Evolutionary conservation across 148 eudicot genomes (phyloP), one percentile per base, ranked within the genome.

Genomic region (Pouteria glomerata): DNA sequence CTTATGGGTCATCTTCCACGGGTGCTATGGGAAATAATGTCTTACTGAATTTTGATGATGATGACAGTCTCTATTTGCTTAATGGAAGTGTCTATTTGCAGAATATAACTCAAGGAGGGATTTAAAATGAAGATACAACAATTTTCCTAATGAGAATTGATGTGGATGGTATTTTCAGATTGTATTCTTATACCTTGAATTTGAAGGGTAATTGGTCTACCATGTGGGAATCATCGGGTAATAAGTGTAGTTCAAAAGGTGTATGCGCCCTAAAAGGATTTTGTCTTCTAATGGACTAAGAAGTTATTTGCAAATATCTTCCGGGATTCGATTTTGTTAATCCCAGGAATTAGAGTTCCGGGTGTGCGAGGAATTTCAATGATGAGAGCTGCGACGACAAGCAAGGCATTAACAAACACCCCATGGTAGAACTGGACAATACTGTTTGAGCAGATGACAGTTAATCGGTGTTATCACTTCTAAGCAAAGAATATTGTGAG

Each of bases 141-240:
- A 62, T 76, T 15, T 58, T 66, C 39, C 26, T 42, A 0, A 30
- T 30, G 62, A 77, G 19, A 37, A 14, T 77, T 27, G 73, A 68
- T 51, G 57, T 7, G 0, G 81, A 73, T 51, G 78, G 78, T 4
- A 72, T 72, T 24, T 72, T 77, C 67, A 60, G 72, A 4, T 11
- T 73, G 2, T 77, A 71, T 66, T 77, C 77, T 11, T 58, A 29
- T 18, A 53, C 29, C 15, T 63, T 57, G 34, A 35, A 50, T 19
- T 11, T 50, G 1, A 72, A 60, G 1, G 50, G 68, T 33, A 66
- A 6, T 18, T 67, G 68, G 71, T 45, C 45, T 1, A 26, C 41
- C 6, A 3, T 26, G n/a, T 78, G 48, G 57, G 0, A 19, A 12
- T 23, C 45, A 12, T 4, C 52, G 4, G 5, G 0, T 6, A 29